A percentile compares a stretch with the other conserved stretches of the same genome.
phyloP scores from a whole-genome alignment of 176 grass and related monocot genomes.

The Leersia perrieri region DNA sequence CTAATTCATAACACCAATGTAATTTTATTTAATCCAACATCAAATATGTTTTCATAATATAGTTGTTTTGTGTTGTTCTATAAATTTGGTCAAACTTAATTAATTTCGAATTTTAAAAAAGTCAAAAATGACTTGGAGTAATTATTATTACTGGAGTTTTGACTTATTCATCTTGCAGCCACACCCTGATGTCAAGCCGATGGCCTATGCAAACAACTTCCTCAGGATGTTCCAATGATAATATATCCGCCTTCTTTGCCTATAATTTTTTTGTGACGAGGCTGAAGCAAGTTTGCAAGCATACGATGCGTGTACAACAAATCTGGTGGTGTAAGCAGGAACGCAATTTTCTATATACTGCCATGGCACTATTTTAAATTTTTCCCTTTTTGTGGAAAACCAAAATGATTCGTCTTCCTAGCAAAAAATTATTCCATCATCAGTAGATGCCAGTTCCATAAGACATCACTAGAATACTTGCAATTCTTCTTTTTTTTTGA shows the following conservation, averaged over 20 bases:
- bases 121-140: no score
- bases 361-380: background rate
- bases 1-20: no score
- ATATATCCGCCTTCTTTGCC: background rate
- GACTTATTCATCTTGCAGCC: constrained; percentile 77
- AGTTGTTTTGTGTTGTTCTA: no score
- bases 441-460: background rate
- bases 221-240: constrained; percentile 63
- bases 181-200: constrained; percentile 84
- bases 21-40: no score
- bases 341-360: background rate
- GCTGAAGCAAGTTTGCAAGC: background rate
- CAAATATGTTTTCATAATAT: no score
- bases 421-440: background rate
- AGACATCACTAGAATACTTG: no score
- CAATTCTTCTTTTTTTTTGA: no score
- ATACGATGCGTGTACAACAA: background rate
- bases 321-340: background rate
- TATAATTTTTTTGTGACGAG: no score
- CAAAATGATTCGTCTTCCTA: background rate
- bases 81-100: no score
- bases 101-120: no score
- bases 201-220: constrained; percentile 81
- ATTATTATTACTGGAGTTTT: no score
- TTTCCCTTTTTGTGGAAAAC: background rate